Conservation (phyloP, 78 protist genomes). For the Dictyostelium firmibasis region DNA sequence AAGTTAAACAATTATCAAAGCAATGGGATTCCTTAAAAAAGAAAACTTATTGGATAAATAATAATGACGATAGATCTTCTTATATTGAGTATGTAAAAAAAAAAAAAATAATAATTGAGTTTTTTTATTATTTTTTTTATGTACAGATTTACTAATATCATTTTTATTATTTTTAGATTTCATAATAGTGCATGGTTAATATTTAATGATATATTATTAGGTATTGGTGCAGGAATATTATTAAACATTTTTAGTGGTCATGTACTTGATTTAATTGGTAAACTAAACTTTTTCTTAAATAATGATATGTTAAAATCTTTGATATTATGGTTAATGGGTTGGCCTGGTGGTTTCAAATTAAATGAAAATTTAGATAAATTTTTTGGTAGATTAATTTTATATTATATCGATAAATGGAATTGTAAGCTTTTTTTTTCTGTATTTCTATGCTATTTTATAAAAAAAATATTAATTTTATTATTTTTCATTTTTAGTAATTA, state of each 20-base stretch:
- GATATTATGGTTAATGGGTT: conserved; percentile 85
- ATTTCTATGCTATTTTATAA: not conserved
- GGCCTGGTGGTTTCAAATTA: conserved; percentile 87
- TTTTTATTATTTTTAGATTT: not conserved
- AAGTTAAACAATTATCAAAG: conserved; percentile 19
- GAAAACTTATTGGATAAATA: conserved; percentile 58
- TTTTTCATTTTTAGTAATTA: conserved; percentile 7
- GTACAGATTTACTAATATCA: not conserved
- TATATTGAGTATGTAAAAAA: conserved; percentile 41
- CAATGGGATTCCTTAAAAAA: conserved; percentile 23
- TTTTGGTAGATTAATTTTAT: conserved; percentile 59
- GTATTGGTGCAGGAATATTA: conserved; percentile 26
- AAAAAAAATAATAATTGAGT: not conserved
- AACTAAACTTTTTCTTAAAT: conserved; percentile 21
- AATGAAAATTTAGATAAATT: conserved; percentile 82
- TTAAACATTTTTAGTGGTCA: conserved; percentile 10
- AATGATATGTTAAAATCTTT: conserved; percentile 44
- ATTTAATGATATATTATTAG: conserved; percentile 49
- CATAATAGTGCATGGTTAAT: conserved; percentile 49
- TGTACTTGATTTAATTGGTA: conserved; percentile 12
- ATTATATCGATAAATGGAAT: conserved; percentile 72
- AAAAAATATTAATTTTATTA: not conserved
- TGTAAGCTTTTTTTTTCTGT: not conserved
- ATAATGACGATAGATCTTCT: conserved; percentile 57
- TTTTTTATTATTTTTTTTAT: not conserved